phyloP scores from a whole-genome alignment of 2,329 filamentous ascomycete genomes.

The Talaromyces atroroseus region DNA sequence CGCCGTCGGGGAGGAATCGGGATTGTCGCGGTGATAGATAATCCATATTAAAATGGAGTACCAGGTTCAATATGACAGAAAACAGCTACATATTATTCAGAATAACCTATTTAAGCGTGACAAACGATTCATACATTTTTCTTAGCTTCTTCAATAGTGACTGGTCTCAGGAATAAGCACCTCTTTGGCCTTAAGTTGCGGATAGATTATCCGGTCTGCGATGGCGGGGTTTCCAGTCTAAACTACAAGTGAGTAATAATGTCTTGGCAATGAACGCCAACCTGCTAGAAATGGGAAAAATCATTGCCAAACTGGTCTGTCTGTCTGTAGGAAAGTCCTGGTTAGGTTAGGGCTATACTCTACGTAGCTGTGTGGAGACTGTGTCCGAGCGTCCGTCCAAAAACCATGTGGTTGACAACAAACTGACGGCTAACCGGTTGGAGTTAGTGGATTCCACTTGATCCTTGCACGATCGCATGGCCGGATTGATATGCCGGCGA shows the following conservation, averaged over 20 bases:
- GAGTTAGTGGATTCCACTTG: background rate
- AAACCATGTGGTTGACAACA: conserved; percentile 12
- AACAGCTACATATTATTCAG: background rate
- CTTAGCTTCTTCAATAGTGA: background rate
- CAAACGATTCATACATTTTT: background rate
- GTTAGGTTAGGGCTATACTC: background rate
- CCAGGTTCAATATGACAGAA: background rate
- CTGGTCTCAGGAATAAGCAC: no score
- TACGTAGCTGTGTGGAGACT: background rate
- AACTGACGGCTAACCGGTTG: background rate
- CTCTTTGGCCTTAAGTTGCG: no score
- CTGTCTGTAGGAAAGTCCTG: background rate
- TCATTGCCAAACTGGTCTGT: background rate
- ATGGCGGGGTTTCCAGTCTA: no score
- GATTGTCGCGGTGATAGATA: background rate
- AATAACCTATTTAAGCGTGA: background rate
- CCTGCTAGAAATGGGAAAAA: background rate
- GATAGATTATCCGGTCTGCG: no score
- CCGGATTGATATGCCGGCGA: no score
- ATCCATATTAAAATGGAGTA: no score
- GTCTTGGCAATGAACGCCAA: background rate
- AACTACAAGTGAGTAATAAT: no score
- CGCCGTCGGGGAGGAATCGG: background rate
- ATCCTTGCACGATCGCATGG: background rate
- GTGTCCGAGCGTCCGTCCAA: background rate